These are phyloP conservation scores for Trametes sanguinea DNA, from an alignment of 768 basidiomycete genomes.

Conservation along the genomic window DNA sequence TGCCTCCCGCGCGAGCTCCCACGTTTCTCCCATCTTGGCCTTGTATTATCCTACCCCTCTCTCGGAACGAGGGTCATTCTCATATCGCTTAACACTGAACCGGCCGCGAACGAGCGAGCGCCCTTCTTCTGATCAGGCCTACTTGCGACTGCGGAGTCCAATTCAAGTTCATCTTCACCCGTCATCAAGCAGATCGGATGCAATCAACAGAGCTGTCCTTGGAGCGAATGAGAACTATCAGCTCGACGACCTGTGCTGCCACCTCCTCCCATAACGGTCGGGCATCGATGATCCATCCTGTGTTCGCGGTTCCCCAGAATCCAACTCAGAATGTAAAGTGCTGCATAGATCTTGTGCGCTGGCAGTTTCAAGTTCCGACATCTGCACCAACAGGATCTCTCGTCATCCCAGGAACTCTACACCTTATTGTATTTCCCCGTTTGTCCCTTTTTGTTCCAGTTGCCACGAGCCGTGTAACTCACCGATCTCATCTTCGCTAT, in stretches of 20 bases:
- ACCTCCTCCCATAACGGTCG: no score
- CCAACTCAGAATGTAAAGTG: no score
- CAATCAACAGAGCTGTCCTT: no score
- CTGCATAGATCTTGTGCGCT: no score
- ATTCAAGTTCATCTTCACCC: no score
- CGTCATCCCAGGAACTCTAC: constrained; percentile 1
- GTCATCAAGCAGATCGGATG: no score
- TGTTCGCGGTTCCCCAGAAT: no score
- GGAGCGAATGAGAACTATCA: no score
- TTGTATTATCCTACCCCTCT: neutral
- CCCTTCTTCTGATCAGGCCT: neutral
- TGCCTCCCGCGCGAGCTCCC: neutral
- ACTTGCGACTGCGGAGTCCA: neutral
- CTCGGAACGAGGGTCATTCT: neutral
- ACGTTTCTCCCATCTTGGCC: neutral
- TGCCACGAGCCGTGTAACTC: neutral
- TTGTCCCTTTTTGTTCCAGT: constrained; percentile 10
- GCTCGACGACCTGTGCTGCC: no score
- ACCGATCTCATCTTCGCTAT: constrained; percentile 17
- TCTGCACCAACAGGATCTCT: neutral
- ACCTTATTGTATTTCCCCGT: constrained; percentile 13
- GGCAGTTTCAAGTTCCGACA: neutral
- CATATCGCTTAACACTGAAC: neutral
- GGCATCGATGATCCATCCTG: no score
- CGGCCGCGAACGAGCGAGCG: no score